Evolutionary conservation across 2,329 filamentous ascomycete species (phyloP).

Genomic region (Neonectria coccinea): DNA sequence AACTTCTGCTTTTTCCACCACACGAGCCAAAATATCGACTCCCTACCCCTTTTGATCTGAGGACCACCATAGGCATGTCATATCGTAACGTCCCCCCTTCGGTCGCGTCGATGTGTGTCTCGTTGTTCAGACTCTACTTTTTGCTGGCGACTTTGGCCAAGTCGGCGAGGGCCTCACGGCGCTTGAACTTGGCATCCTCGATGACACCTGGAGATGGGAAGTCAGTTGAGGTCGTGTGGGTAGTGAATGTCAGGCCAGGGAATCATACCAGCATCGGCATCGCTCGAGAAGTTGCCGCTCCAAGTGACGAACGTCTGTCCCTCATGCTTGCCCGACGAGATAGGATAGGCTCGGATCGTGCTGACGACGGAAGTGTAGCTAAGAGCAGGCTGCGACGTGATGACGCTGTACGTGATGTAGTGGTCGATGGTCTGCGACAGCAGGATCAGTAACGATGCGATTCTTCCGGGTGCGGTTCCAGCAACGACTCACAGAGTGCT

Average conservation of each 20-base stretch:
- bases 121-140: constrained; percentile 33
- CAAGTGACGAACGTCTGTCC: constrained; percentile 76
- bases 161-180: constrained; percentile 76
- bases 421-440: constrained; percentile 67
- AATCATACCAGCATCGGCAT: constrained; percentile 73
- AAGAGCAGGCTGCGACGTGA: constrained; percentile 73
- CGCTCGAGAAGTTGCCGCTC: constrained; percentile 76
- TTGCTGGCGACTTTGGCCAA: constrained; percentile 64
- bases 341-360: constrained; percentile 72
- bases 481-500: constrained; percentile 68
- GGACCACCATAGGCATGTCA: background rate
- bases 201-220: constrained; percentile 68
- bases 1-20: background rate
- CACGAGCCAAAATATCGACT: too few relatives aligned
- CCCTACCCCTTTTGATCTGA: background rate
- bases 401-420: constrained; percentile 80
- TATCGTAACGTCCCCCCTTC: background rate
- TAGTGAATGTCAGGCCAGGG: constrained; percentile 18
- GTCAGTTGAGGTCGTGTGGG: constrained; percentile 20
- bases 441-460: constrained; percentile 32
- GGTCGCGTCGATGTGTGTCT: background rate
- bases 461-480: background rate
- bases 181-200: constrained; percentile 82
- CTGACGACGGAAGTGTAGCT: constrained; percentile 74
- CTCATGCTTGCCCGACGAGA: constrained; percentile 75